Evolutionary conservation across 768 basidiomycete genomes (phyloP), one percentile per base, ranked within the genome.

Genomic region (Russula vinacea): DNA sequence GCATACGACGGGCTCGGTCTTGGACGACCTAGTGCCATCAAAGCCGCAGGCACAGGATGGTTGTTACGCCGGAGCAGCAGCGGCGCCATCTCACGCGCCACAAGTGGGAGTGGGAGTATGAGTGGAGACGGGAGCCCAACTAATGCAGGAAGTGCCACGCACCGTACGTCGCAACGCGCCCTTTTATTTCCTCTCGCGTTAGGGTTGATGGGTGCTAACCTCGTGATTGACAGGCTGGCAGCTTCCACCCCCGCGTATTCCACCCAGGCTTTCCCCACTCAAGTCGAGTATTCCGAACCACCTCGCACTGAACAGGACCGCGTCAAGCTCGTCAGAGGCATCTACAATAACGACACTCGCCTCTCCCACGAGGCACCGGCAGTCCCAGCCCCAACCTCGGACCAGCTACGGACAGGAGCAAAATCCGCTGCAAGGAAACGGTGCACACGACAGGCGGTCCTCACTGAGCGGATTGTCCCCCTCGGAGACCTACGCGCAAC

Each of bases 1-100:
- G 82, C 78, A 70, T 90, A 90, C 68, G 77, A 78, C 26, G 86
- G 85, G 1, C 73, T 91, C 37, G 89, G 90, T 1, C 76, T 90
- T 14, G 89, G 89, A 0, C 80, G 81, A 17, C 87, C 88, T 16
- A 68, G 71, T n/a, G 67, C 60, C 40, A 67, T 68, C 16, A 70
- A 71, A 45, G 60, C 60, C 1, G 66, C 67, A 5, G 78, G 82
- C 33, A 78, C 82, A 53, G 78, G 81, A 45, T 87, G 85, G 84
- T 72, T 91, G 35, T 83, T 88, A 81, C 81, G 90, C 14, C 79
- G 90, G 65, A 90, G 85, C 62, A 92, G 89, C 70, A 91, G 90
- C 67, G 89, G 90, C 16, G 87, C 88, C 1, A 90, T 90, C 70
- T 91, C 90, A 13, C 87, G 32, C 52, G 22, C 66, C 4, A 59